Percentiles rank a stretch among this genome's conserved stretches.
Evolutionary conservation across 257 asterid species (phyloP).

Genomic region (Thymus mandschuricus): DNA sequence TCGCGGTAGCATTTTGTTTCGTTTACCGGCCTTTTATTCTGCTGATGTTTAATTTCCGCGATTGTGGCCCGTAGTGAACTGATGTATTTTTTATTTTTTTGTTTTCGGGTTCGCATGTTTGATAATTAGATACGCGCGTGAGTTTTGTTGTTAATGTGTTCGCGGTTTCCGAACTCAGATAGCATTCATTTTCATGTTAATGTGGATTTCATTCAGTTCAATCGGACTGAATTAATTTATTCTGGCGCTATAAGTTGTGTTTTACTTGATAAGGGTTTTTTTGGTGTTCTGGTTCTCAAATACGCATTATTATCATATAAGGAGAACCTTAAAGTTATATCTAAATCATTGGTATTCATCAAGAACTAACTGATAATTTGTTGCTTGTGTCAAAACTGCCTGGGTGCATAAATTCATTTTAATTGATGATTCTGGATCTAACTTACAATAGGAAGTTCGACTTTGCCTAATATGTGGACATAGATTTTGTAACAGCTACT

Average conservation of each 20-base stretch:
- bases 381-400: not conserved
- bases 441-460: constrained; percentile 22
- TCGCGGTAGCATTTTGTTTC: not conserved
- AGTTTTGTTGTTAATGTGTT: not conserved
- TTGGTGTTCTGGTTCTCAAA: not conserved
- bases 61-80: constrained; percentile 20
- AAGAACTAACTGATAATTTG: not conserved
- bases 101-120: constrained; percentile 3
- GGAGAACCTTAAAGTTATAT: constrained; percentile 8
- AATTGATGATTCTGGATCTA: constrained; percentile 23
- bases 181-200: not conserved
- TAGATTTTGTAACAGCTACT: constrained; percentile 11
- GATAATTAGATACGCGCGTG: not conserved
- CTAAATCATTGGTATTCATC: not conserved
- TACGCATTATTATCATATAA: not conserved
- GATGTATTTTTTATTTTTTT: not conserved
- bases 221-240: constrained; percentile 2
- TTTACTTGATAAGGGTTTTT: not conserved
- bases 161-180: not conserved
- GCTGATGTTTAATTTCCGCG: constrained; percentile 18
- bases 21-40: not conserved
- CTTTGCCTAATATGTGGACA: constrained; percentile 9
- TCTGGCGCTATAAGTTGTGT: not conserved
- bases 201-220: not conserved
- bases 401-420: constrained; percentile 12